A percentile compares a stretch with the other conserved stretches of the same genome.
Conservation (phyloP, 257 asterid genomes). For the Fraxinus quadrangulata region DNA sequence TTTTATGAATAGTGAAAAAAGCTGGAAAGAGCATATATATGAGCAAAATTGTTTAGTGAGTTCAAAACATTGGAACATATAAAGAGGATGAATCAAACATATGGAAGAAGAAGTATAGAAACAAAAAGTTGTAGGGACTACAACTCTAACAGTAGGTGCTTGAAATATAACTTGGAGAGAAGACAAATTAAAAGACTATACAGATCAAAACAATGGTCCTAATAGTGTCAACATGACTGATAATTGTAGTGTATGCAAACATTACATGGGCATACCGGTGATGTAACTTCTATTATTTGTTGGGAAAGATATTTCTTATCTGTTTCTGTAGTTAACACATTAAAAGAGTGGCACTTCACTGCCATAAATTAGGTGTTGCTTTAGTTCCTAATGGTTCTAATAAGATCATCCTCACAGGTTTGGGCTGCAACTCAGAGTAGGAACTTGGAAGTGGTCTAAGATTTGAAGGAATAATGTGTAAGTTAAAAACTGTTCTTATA, state of each 20-base stretch:
- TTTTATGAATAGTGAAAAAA: too few species aligned
- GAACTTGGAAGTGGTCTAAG: conserved; percentile 36
- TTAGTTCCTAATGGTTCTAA: neutral
- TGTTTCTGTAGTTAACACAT: conserved; percentile 59
- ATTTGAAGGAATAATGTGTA: conserved; percentile 44
- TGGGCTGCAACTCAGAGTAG: conserved; percentile 37
- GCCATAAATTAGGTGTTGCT: neutral
- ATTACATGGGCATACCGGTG: conserved; percentile 47
- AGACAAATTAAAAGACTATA: too few species aligned
- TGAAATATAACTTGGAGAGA: too few species aligned
- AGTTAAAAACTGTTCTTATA: conserved; percentile 11
- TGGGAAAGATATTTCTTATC: conserved; percentile 57
- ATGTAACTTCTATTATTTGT: conserved; percentile 55
- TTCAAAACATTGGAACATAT: too few species aligned
- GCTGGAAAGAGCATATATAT: too few species aligned
- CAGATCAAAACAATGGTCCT: too few species aligned
- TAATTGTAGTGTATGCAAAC: conserved; percentile 61
- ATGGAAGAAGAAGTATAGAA: too few species aligned
- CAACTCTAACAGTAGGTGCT: too few species aligned
- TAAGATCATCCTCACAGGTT: neutral
- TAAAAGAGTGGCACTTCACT: conserved; percentile 44
- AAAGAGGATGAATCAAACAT: too few species aligned
- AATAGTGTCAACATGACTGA: too few species aligned
- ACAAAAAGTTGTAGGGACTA: too few species aligned
- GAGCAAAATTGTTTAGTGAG: too few species aligned